Percentiles rank a stretch among this genome's conserved stretches.
Conservation (phyloP, 768 basidiomycete species). For the Suillus weaverae region DNA sequence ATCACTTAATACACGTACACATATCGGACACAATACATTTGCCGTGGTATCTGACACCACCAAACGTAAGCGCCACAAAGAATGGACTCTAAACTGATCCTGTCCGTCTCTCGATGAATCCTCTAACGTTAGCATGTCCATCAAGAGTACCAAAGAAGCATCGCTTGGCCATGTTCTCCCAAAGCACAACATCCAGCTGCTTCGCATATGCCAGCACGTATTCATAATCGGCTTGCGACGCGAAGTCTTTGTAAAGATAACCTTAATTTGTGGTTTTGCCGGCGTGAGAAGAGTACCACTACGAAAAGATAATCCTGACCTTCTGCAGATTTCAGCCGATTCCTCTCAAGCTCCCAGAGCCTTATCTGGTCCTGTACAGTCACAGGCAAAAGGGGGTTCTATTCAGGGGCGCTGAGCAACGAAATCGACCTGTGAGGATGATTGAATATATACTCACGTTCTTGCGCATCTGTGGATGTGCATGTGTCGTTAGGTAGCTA, state of each 20-base stretch:
- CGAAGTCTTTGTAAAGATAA: constrained; percentile 86
- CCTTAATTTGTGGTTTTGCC: constrained; percentile 44
- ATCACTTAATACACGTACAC: constrained; percentile 9
- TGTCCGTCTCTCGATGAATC: constrained; percentile 75
- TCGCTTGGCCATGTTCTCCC: constrained; percentile 73
- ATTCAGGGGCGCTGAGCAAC: constrained; percentile 17
- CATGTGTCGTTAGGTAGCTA: constrained; percentile 90
- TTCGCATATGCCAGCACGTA: constrained; percentile 84
- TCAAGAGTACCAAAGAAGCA: constrained; percentile 83
- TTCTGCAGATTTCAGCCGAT: constrained; percentile 85
- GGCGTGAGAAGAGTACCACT: constrained; percentile 8
- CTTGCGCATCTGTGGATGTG: constrained; percentile 97
- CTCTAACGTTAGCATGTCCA: constrained; percentile 75
- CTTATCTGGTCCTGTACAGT: constrained; percentile 98
- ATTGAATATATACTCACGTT: constrained; percentile 53
- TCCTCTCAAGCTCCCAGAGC: constrained; percentile 95
- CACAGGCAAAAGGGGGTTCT: constrained; percentile 93
- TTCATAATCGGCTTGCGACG: constrained; percentile 84
- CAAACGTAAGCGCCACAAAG: background rate
- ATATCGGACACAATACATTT: background rate
- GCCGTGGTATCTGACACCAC: background rate
- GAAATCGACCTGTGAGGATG: background rate
- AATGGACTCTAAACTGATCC: constrained; percentile 30
- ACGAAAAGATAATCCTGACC: constrained; percentile 46
- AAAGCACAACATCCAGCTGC: constrained; percentile 77